Base-by-base conservation (phyloP, 1,284 basidiomycete genomes). In the Polyporus tsugae region DNA sequence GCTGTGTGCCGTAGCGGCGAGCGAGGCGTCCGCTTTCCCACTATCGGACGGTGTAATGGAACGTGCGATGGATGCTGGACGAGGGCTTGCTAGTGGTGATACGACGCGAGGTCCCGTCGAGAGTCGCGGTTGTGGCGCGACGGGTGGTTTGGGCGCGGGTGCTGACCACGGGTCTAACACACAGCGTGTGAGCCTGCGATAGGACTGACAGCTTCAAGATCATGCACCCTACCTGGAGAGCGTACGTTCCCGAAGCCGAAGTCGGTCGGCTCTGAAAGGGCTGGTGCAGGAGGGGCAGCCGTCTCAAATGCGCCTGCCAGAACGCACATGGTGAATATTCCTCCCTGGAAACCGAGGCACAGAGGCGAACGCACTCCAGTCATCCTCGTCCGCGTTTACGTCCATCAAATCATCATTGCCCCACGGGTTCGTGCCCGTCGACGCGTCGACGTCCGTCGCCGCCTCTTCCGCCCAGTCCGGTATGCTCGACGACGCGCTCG, bases 341-440 rank as follows among this genome's bases (percentile, higher is more conserved):
- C 17, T 29, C 36, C 10, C 9, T 44, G 5, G 29, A n/a, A 4
- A 42, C 19, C 6, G 7, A 19, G 35, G 57, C 17, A 58, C 44
- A 22, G 64, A 63, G 36, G 22, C 59, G 22, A 44, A 93, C 95
- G 92, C 95, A 94, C 95, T 93, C 96, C 96, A 98, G 78, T 98
- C 96, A 76, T 92, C 96, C 41, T 91, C 87, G 74, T 98, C 95
- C 0, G 93, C 95, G 77, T 96, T 91, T 10, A 98, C 90, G 75
- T 98, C 95, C 79, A 97, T 97, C 65, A 97, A 80, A 79, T 97
- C 94, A 36, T 89, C 89, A 61, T 79, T 85, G 4, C 89, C 91
- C 91, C 92, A 95, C 0, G 88, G 86, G 75, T 90, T 89, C 6
- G 57, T n/a, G 15, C 49, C 39, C 19, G 65, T 66, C 25, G 35